A percentile compares a stretch with the other conserved stretches of the same genome.
Conservation (phyloP, 2,329 filamentous ascomycete species). For the Aspergillus tubingensis region DNA sequence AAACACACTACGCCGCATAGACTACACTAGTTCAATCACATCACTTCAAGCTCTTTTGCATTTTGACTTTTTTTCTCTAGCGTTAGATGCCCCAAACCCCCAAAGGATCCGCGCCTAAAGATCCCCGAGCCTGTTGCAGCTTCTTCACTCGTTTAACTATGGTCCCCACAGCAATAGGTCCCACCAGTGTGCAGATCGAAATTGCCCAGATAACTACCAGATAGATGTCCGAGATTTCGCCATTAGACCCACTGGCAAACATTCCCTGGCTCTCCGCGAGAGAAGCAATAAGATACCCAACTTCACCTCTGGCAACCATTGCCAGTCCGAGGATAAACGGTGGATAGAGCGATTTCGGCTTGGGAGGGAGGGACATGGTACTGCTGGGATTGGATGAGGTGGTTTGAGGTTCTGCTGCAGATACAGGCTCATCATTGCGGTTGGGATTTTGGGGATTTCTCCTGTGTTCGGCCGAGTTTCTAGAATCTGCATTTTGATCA, state of each 20-base stretch:
- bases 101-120: conserved; percentile 40
- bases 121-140: conserved; percentile 34
- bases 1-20: too few species aligned
- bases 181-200: conserved; percentile 58
- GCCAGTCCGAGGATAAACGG: conserved; percentile 65
- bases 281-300: conserved; percentile 74
- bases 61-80: too few species aligned
- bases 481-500: too few species aligned
- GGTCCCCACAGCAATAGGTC: conserved; percentile 55
- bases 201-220: conserved; percentile 60
- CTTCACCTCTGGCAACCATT: conserved; percentile 79
- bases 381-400: background rate
- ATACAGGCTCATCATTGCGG: background rate
- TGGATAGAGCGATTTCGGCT: conserved; percentile 66
- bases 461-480: too few species aligned
- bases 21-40: too few species aligned
- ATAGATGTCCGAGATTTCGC: conserved; percentile 50
- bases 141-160: conserved; percentile 50
- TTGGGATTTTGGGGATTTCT: too few species aligned
- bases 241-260: conserved; percentile 33
- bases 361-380: conserved; percentile 33
- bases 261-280: conserved; percentile 61
- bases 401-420: too few species aligned
- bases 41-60: too few species aligned
- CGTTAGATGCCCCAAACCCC: conserved; percentile 47